Conservation (phyloP, 2,329 filamentous ascomycete genomes). For the Chrysosporium queenslandicum region DNA sequence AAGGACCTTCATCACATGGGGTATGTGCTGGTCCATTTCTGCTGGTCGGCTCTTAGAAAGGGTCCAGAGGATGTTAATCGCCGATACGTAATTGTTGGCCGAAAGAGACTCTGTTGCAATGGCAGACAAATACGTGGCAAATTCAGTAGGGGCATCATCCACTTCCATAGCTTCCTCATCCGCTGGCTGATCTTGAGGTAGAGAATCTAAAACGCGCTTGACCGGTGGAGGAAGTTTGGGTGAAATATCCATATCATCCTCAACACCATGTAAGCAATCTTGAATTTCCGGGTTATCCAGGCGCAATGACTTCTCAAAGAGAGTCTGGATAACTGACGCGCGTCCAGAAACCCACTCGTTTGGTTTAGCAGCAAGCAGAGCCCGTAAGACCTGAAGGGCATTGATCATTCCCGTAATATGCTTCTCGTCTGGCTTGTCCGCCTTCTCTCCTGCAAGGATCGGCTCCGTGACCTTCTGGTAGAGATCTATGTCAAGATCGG, state of each 20-base stretch:
- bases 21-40: constrained; percentile 81
- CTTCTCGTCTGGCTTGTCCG: constrained; percentile 71
- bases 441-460: constrained; percentile 73
- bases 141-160: constrained; percentile 68
- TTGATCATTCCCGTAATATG: constrained; percentile 85
- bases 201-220: constrained; percentile 73
- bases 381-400: constrained; percentile 80
- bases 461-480: constrained; percentile 84
- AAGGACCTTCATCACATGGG: constrained; percentile 81
- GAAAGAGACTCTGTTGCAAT: constrained; percentile 81
- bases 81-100: constrained; percentile 69
- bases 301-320: constrained; percentile 79
- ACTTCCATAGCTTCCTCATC: constrained; percentile 77
- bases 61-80: constrained; percentile 89
- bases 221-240: constrained; percentile 65
- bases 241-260: constrained; percentile 59
- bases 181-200: constrained; percentile 67
- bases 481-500: constrained; percentile 79
- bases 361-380: constrained; percentile 76
- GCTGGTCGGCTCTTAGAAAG: constrained; percentile 73
- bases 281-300: constrained; percentile 88
- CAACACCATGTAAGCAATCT: constrained; percentile 71
- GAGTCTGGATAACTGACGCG: constrained; percentile 67
- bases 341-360: constrained; percentile 84
- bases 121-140: constrained; percentile 73